Base-by-base conservation (phyloP, 2,329 filamentous ascomycete genomes). In the Colletotrichum plurivorum region DNA sequence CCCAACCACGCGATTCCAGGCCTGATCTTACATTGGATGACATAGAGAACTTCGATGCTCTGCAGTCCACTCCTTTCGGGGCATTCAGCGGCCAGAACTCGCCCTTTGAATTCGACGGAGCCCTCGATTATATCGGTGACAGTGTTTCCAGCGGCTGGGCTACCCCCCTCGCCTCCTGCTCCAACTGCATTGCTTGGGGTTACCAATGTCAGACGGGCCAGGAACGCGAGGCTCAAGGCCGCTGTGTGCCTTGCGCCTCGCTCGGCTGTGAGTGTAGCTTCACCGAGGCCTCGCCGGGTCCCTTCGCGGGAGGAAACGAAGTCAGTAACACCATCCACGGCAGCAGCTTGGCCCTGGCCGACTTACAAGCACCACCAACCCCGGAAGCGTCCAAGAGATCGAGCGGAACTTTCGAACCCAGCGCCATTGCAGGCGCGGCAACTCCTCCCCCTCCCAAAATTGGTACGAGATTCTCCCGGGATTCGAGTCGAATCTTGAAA, bases 401-500 rank as follows among this genome's bases (percentile, higher is more conserved):
- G 22, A 63, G 52, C 39, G 58, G 46, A 2, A 18, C 22, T 45
- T 63, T 53, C 16, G 52, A 63, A 10, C 45, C 45, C 8, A 15
- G 39, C 15, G 56, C 53, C 3, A 5, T 13, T 1, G 36, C 46
- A 31, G 51, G 20, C n/a, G 46, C 46, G 10, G 52, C 59, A 9
- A 63, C 59, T 8, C 59, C 64, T 45, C 64, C 64, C 5, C 64
- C 59, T 15, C 72, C 73, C 5, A 75, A 75, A 48, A 67, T 74
- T 45, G 74, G 74, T 22, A 66, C 70, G 3, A 68, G 74, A 36
- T 75, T 75, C 67, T 74, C 74, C 3, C 58, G 70, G 13, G 68
- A 71, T 31, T 64, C 73, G 6, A 66, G 71, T 2, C 70, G 71
- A 2, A 57, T 71, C 46, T 55, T 75, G 10, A 73, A 64, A 39